Evolutionary conservation across 768 basidiomycete genomes (phyloP).

Genomic region (Candolleomyces aberdarensis): DNA sequence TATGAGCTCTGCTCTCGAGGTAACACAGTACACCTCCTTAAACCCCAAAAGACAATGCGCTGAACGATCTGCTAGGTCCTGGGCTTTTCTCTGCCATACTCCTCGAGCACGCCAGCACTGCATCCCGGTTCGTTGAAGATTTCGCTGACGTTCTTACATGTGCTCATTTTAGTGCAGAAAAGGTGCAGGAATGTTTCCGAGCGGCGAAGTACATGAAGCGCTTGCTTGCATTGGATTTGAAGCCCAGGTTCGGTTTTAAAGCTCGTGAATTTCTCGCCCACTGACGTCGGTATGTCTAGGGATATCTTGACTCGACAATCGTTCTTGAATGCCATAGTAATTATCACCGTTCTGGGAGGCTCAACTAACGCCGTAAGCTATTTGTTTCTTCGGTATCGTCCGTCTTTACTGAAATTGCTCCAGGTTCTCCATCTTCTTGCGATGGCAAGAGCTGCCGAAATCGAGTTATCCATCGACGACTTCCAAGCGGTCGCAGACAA

Average conservation of each 20-base stretch:
- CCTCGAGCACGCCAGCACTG: constrained; percentile 71
- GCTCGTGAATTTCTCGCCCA: too few species aligned
- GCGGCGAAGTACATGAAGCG: constrained; percentile 76
- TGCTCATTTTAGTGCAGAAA: constrained; percentile 43
- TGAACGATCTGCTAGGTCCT: constrained; percentile 40
- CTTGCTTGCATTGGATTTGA: constrained; percentile 74
- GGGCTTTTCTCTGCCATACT: constrained; percentile 84
- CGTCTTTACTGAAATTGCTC: neutral
- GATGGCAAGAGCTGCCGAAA: constrained; percentile 78
- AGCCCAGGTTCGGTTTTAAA: constrained; percentile 54
- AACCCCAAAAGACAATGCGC: neutral
- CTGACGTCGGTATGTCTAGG: constrained; percentile 16
- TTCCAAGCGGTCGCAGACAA: constrained; percentile 79
- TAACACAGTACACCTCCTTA: constrained; percentile 5
- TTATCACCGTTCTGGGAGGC: constrained; percentile 79
- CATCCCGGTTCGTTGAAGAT: constrained; percentile 49
- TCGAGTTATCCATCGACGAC: constrained; percentile 75
- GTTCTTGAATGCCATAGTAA: constrained; percentile 81
- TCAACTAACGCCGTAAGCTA: constrained; percentile 78
- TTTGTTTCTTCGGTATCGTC: neutral
- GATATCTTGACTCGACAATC: constrained; percentile 46
- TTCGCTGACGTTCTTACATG: neutral
- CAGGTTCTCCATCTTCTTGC: constrained; percentile 83
- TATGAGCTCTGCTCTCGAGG: constrained; percentile 81
- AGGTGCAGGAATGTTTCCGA: constrained; percentile 76